A percentile compares a stretch with the other conserved stretches of the same genome.
These are phyloP conservation scores for Cordia subcordata DNA, from an alignment of 257 asterid species.

Conservation along the genomic window DNA sequence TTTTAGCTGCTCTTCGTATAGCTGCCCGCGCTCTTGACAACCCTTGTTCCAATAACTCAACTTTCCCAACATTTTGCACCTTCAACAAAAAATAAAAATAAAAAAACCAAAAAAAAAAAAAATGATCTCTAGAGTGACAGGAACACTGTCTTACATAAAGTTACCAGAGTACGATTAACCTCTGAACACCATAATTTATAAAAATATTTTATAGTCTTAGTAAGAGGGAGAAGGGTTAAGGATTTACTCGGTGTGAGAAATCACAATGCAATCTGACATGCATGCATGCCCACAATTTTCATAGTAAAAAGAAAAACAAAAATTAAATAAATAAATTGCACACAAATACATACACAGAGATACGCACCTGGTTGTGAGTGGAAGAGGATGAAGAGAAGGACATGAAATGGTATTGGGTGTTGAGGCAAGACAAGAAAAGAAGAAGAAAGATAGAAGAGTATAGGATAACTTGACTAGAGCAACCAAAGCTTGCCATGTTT, in stretches of 20 bases:
- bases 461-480: slow-evolving; percentile 6
- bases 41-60: slow-evolving; percentile 21
- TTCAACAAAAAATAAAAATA: not conserved
- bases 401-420: slow-evolving; percentile 11
- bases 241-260: too few species aligned
- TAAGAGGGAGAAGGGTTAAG: too few species aligned
- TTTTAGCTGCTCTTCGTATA: slow-evolving; percentile 24
- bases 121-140: too few species aligned
- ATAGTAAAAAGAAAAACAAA: too few species aligned
- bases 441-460: slow-evolving; percentile 11
- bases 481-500: not conserved
- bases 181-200: too few species aligned
- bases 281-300: too few species aligned
- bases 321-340: too few species aligned
- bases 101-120: not conserved
- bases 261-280: too few species aligned
- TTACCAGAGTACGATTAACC: too few species aligned
- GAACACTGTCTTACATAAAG: too few species aligned
- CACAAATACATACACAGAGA: not conserved
- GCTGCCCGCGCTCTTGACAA: slow-evolving; percentile 33
- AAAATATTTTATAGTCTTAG: too few species aligned
- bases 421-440: slow-evolving; percentile 20
- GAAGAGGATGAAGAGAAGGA: slow-evolving; percentile 4
- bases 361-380: slow-evolving; percentile 7
- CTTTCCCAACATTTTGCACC: not conserved